phyloP scores from a whole-genome alignment of 208 protist genomes.

The Blechomonas ayalai region DNA sequence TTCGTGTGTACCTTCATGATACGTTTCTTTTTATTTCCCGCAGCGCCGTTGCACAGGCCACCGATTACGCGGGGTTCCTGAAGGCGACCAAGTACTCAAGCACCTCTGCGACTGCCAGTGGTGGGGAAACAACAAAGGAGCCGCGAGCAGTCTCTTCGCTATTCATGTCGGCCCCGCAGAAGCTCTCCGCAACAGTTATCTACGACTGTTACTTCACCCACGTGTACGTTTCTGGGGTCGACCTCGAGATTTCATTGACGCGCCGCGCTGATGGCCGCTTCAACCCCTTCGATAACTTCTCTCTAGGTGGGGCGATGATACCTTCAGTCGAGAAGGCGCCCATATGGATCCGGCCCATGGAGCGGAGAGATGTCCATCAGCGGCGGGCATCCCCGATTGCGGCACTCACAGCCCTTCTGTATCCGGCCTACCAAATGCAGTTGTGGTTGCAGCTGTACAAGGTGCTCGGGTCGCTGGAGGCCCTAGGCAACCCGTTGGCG shows the following conservation, averaged over 20 bases:
- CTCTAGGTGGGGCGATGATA: conserved; percentile 12
- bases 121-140: too few species aligned
- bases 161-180: too few species aligned
- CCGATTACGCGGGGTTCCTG: too few species aligned
- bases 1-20: conserved; percentile 43
- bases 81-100: too few species aligned
- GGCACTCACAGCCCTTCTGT: conserved; percentile 24
- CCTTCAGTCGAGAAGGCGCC: conserved; percentile 8
- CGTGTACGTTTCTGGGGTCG: conserved; percentile 29
- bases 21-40: conserved; percentile 44
- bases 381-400: conserved; percentile 14
- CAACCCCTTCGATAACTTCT: conserved; percentile 40
- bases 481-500: conserved; percentile 63
- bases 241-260: conserved; percentile 35
- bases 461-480: conserved; percentile 64
- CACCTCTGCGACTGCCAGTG: too few species aligned
- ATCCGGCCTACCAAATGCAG: conserved; percentile 46
- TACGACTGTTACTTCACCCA: conserved; percentile 35
- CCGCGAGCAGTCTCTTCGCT: too few species aligned
- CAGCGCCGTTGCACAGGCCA: conserved; percentile 7
- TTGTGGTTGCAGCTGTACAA: conserved; percentile 68
- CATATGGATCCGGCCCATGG: conserved; percentile 19
- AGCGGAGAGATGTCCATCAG: conserved; percentile 24
- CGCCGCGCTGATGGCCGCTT: conserved; percentile 26
- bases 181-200: too few species aligned